Evolutionary conservation across 2,329 filamentous ascomycete species (phyloP), one percentile per base, ranked within the genome.

Genomic region (Rugonectria rugulosa): DNA sequence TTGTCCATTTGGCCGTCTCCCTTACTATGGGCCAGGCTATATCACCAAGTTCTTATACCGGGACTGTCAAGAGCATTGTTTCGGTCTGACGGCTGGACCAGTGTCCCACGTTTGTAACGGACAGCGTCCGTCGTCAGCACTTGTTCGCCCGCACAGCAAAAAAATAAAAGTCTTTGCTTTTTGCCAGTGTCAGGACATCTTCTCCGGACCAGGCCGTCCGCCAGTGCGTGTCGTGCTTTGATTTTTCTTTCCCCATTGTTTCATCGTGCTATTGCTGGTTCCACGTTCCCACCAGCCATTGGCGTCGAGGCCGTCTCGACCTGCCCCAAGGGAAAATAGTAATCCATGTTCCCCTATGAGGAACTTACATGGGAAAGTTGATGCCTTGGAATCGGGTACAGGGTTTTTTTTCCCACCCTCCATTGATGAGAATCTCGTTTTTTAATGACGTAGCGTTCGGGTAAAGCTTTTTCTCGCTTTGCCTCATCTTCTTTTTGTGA

Each of bases 221-320:
- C 5, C 29, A 32, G 40, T 10, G 36, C 36, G 6, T 5, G 19
- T 8, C 10, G 36, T 14, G 36, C 36, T 29, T 46, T 38, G 29
- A n/a, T n/a, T n/a, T n/a, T n/a, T n/a, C n/a, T n/a, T 23, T 38
- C 34, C 45, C 34, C 37, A 23, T 36, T 27, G 53, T 56, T 56
- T 50, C 46, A 50, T 26, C 45, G 27, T 42, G 40, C n/a, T 41
- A 38, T 46, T 50, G 4, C 53, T 23, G 46, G 34, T 44, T n/a
- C 53, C 53, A 56, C 53, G 53, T 56, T 56, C 27, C 21, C 10
- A 23, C 19, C 14, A 34, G 20, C 27, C 40, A 56, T 56, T 56
- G 53, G 45, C 43, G 34, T 56, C n/a, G n/a, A n/a, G 17, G n/a
- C 19, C 12, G 15, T 23, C 12, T 15, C 24, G 5, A 11, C 15